Percentiles rank a stretch among this genome's conserved stretches.
These are phyloP conservation scores for Komagataella ulmi DNA, from an alignment of 805 yeast species.

Conservation along the genomic window DNA sequence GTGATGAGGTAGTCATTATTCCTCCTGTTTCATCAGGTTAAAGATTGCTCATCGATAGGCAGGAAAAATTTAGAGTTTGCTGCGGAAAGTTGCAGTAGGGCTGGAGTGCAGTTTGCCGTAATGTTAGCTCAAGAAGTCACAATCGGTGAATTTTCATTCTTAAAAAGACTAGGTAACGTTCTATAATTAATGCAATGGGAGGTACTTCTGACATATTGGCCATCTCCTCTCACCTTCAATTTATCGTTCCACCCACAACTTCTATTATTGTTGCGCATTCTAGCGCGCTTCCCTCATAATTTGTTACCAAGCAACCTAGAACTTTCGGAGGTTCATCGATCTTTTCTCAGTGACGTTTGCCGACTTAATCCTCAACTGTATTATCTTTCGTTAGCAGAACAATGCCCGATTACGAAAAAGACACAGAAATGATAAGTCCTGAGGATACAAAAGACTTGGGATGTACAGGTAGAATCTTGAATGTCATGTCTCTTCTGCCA, in stretches of 20 bases:
- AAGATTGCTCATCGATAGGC: neutral
- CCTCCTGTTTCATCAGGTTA: conserved; percentile 20
- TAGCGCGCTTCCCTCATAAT: neutral
- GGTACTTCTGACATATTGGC: neutral
- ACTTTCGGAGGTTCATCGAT: neutral
- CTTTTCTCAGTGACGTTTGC: neutral
- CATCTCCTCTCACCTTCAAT: neutral
- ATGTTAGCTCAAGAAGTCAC: neutral
- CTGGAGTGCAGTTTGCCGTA: neutral
- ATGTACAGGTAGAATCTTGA: conserved; percentile 46
- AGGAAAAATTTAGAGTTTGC: neutral
- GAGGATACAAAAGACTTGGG: neutral
- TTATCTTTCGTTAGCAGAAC: neutral
- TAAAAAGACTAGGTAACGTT: neutral
- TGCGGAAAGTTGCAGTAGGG: neutral
- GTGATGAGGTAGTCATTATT: conserved; percentile 13
- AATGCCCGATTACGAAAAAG: conserved; percentile 1
- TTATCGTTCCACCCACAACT: neutral
- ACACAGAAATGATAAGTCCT: conserved; percentile 17
- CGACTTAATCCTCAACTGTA: neutral
- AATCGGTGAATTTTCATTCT: neutral
- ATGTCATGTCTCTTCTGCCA: conserved; percentile 58
- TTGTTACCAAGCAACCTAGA: neutral
- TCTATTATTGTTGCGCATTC: neutral
- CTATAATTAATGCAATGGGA: neutral